Evolutionary conservation across 2,329 filamentous ascomycete species (phyloP), one percentile per base, ranked within the genome.

Genomic region (Aurifilum marmelostoma): DNA sequence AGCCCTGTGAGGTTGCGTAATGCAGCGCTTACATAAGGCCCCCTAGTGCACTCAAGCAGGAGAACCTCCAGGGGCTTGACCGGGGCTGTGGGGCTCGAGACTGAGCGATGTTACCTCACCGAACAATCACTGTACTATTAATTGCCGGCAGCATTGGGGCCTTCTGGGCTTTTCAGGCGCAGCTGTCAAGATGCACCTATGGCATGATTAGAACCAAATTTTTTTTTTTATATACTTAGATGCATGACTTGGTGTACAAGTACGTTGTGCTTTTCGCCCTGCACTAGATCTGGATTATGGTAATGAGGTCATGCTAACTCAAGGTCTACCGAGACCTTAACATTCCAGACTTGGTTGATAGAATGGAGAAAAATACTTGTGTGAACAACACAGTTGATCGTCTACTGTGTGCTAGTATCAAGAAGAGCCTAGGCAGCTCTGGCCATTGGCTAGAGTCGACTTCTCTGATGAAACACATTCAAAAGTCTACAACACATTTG

Each of bases 1-100:
- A 59, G 56, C 56, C 56, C 56, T 37, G 61, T 8, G 27, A 56
- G 39, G 39, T 63, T 63, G 61, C 61, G 61, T 63, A 63, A 63
- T 63, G 61, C 61, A 41, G 41, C 14, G 41, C 39, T 47, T 29
- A 47, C 61, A 32, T 63, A 63, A 59, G 29, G 56, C 27, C 8
- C 6, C 18, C 8, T 34, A 59, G 29, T 11, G 29, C 52, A 29
- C 14, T 14, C 6, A 18, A 16, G 52, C 32, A 16, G 24, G 52
- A 56, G 24, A 29, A 29, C 52, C 52, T 27, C 27, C 18, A 18
- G n/a, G 24, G 12, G 52, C 14, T 16, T 16, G 43, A n/a, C 43
- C 0, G 43, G 43, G 43, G 21, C 21, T 47, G 43, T n/a, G 43
- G 50, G 50, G n/a, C 50, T 5, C 12, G 4, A 54, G 50, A 27